phyloP scores from a whole-genome alignment of 345 rosid species.

The Brassica napus region Da-Ae NC_063452.1:54544001-54544500 shows the following conservation, averaged over 20 bases:
- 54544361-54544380: background rate
- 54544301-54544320: background rate
- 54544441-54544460: background rate
- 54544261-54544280: background rate
- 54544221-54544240: background rate
- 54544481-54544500: background rate
- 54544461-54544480: background rate
- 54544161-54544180: background rate
- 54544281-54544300: background rate
- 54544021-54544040: slow-evolving; percentile 27
- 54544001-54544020: slow-evolving; percentile 38
- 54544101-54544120: slow-evolving; percentile 52
- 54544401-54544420: background rate
- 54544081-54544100: slow-evolving; percentile 33
- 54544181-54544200: background rate
- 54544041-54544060: slow-evolving; percentile 18
- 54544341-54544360: background rate
- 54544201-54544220: background rate
- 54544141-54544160: slow-evolving; percentile 57
- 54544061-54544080: slow-evolving; percentile 24
- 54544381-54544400: background rate
- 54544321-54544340: background rate
- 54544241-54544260: background rate
- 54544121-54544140: slow-evolving; percentile 56
- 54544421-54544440: background rate